Evolutionary conservation across 2,329 filamentous ascomycete species (phyloP), one percentile per base, ranked within the genome.

Genomic region (Coleophoma cylindrospora): DNA sequence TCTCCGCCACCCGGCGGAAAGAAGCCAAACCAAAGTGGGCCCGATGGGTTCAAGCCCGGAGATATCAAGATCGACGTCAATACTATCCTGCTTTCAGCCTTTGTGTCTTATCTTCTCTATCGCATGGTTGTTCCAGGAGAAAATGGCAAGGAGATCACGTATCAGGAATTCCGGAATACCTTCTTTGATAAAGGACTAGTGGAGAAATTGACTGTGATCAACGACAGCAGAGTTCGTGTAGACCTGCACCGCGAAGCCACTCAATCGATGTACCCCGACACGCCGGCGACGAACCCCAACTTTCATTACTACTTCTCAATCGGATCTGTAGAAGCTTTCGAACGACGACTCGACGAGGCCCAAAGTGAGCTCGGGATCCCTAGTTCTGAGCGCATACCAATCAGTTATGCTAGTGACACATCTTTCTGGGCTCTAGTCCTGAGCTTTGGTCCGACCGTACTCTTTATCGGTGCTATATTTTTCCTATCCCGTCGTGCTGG

Each of bases 101-200:
- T 88, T 58, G 68, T 84, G 34, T 72, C 80, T 11, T 87, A 83
- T 63, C 73, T 87, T 49, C 65, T 84, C 44, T 86, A 83, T 67
- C 74, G 78, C 50, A 75, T 80, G 56, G 71, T 92, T 50, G 77
- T 89, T 51, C 84, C 84, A 3, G 77, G 79, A 17, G 84, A 87
- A 55, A 77, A 75, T 54, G 76, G 73, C 49, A 76, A 83, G 63
- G 92, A 99, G 66, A 96, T 99, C 52, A 97, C 94, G 49, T 99
- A 91, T 89, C 91, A 99, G 71, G 94, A 99, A 71, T 89, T 99
- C 72, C 79, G 89, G 55, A 91, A 83, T 60, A 94, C 90, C 33
- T 97, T 96, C 76, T 76, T 99, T 53, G 91, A 96, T 71, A 96
- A 95, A 75, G 94, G 94, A 8, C 78, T 99, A 21, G 91, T 99